Evolutionary conservation across 78 protist genomes (phyloP).

Genomic region (Dictyostelium brefeldianum): DNA sequence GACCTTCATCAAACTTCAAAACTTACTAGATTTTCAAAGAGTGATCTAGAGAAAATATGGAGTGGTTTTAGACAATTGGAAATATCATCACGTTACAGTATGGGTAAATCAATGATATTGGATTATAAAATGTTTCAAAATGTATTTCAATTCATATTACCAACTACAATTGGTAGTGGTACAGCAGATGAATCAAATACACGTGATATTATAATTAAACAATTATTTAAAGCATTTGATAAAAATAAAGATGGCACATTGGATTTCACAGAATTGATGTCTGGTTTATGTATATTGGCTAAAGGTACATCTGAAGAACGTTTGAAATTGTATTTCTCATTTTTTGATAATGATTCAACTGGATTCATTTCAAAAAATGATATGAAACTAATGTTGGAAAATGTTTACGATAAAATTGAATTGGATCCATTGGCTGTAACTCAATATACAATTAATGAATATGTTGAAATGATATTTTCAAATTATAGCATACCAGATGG

Average conservation of each 20-base stretch:
- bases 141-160: conserved; percentile 48
- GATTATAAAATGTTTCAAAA: conserved; percentile 62
- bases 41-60: conserved; percentile 75
- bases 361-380: conserved; percentile 61
- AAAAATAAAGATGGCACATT: conserved; percentile 63
- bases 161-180: neutral
- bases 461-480: conserved; percentile 68
- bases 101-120: conserved; percentile 71
- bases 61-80: conserved; percentile 64
- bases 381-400: conserved; percentile 69
- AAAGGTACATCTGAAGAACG: conserved; percentile 76
- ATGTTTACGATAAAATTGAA: conserved; percentile 69
- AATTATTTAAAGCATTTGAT: conserved; percentile 66
- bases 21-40: conserved; percentile 76
- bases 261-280: conserved; percentile 71
- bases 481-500: conserved; percentile 46
- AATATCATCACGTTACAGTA: conserved; percentile 30
- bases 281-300: conserved; percentile 71
- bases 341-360: conserved; percentile 42
- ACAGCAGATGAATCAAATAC: conserved; percentile 5
- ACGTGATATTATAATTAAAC: conserved; percentile 36
- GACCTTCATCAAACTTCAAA: conserved; percentile 37
- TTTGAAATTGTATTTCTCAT: conserved; percentile 58
- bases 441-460: conserved; percentile 47
- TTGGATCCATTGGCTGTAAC: conserved; percentile 70